phyloP scores from a whole-genome alignment of 352 stramenopile species.

The Phytophthora aleatoria region DNA sequence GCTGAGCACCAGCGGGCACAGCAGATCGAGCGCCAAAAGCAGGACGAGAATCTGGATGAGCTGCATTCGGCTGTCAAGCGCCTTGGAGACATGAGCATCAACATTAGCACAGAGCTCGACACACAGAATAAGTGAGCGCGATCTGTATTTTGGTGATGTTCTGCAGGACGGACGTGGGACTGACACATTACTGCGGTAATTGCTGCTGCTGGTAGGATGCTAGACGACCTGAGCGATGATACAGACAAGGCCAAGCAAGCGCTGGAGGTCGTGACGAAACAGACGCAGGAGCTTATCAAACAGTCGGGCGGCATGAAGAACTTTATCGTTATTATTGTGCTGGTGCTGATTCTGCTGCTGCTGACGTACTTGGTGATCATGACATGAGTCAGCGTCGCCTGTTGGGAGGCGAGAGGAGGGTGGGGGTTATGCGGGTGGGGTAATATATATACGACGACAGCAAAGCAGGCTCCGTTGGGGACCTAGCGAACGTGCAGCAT shows the following conservation, averaged over 20 bases:
- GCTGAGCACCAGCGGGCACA: constrained; percentile 53
- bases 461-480: constrained; percentile 1
- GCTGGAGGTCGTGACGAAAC: constrained; percentile 79
- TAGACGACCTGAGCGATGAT: constrained; percentile 84
- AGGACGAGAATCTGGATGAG: constrained; percentile 83
- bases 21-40: constrained; percentile 79
- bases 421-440: constrained; percentile 12
- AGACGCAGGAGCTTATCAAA: constrained; percentile 87
- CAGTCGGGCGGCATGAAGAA: constrained; percentile 88
- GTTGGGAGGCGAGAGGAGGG: neutral
- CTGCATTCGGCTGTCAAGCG: constrained; percentile 81
- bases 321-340: constrained; percentile 87
- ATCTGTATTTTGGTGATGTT: neutral
- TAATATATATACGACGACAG: constrained; percentile 35
- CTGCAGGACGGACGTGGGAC: constrained; percentile 11
- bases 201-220: constrained; percentile 55
- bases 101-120: constrained; percentile 85
- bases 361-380: constrained; percentile 90
- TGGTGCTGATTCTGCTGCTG: constrained; percentile 82
- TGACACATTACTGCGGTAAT: constrained; percentile 7
- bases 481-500: constrained; percentile 2
- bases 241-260: constrained; percentile 82
- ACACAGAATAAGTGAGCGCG: constrained; percentile 71
- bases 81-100: constrained; percentile 81
- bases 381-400: constrained; percentile 50